Evolutionary conservation across 2,329 filamentous ascomycete genomes (phyloP), one percentile per base, ranked within the genome.

Genomic region (Curvularia lunata): DNA sequence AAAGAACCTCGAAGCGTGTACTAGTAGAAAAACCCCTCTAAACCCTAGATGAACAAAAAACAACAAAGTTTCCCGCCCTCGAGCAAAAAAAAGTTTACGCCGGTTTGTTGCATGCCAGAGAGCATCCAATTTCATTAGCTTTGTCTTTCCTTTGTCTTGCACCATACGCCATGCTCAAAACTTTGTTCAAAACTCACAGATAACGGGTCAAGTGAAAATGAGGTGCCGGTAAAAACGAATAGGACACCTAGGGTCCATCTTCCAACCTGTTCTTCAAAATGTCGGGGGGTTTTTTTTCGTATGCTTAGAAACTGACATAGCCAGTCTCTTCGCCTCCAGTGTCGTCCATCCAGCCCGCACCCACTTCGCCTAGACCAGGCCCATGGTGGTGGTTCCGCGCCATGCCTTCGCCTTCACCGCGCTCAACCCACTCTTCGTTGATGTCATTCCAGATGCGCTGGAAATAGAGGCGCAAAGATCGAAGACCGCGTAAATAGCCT

Each of bases 401-500:
- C 73, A 77, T 75, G 23, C 77, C 73, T 52, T 79, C 73, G 19
- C 78, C 75, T 52, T 80, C 77, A 30, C 78, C 78, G 30, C 78
- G 69, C 64, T 80, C 76, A 4, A 79, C 76, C 75, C 76, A 80
- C 25, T 78, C 77, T 48, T 78, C 74, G 42, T 81, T 81, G 51
- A 94, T 84, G 62, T 98, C 93, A 67, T 86, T 86, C 80, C 95
- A 89, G 52, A 99, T 97, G 54, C 88, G 86, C 67, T 93, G 83
- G 70, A 99, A 96, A 75, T 97, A 98, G 72, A 87, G 85, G 55
- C 87, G 85, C 65, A 99, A 79, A 3, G 88, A 91, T 50, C 88
- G 83, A 57, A 99, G 78, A 0, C 95, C 95, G 54, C 93, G 88
- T 40, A 99, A 81, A 70, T 98, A 99, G 0, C 95, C 95, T 27